Base-by-base conservation (phyloP, 331 rosid species). In the Rhamnella rubrinervis region DNA sequence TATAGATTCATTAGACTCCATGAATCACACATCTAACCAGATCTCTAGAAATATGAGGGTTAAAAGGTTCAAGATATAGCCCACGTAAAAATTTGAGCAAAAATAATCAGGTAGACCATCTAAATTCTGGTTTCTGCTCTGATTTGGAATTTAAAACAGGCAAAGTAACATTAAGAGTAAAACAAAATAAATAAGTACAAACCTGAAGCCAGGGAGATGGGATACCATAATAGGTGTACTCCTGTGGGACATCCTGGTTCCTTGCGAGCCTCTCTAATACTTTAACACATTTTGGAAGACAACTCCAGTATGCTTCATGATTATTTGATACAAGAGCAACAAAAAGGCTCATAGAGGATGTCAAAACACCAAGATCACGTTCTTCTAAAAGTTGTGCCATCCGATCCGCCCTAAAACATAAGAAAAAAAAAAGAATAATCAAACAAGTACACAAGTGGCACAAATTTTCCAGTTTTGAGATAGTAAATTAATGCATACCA, bases 151-250 rank as follows among this genome's bases (percentile, higher is more conserved):
- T 56, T 61, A 39, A 21, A 65, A 51, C 52, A 55, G 41, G 58
- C 77, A 80, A 53, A 71, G 63, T 66, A 55, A 51, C 46, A 14
- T 4, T 10, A 41, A 5, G 28, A 67, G 57, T 17, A 1, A 26
- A 61, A 57, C 8, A 66, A 61, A 58, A 65, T 11, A 39, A 19
- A 21, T 7, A 41, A 16, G 61, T 61, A 89, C 88, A 81, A 82
- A 91, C 99, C 97, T 95, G 99, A 84, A 95, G 99, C 99, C 97
- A 95, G 63, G 99, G 99, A 78, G 99, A 95, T 80, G 99, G 99
- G 79, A 95, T 95, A 74, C 99, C 99, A 62, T 95, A 95, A 85
- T 95, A 95, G 72, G 97, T 95, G 82, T 95, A 95, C 80, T 95
- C 99, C 73, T 89, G 97, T 38, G 96, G 99, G 81, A 95, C 79